These are phyloP conservation scores for Annulohypoxylon moriforme DNA, from an alignment of 495 filamentous ascomycete genomes.

Conservation along the genomic window DNA sequence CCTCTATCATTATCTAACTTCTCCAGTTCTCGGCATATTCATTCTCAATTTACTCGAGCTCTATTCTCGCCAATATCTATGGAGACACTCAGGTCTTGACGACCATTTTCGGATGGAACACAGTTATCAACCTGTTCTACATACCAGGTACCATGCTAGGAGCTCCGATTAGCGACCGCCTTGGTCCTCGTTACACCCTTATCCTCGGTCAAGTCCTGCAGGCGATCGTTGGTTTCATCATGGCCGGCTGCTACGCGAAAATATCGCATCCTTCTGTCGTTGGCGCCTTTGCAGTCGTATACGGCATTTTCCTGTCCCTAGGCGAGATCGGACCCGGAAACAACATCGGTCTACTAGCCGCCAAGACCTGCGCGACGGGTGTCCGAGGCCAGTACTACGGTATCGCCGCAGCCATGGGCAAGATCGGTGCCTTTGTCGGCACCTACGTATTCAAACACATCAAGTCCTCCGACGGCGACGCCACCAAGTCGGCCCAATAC, in stretches of 20 bases:
- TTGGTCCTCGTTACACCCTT: slow-evolving; percentile 80
- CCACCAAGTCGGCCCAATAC: slow-evolving; percentile 64
- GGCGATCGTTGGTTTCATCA: slow-evolving; percentile 84
- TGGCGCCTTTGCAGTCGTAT: slow-evolving; percentile 80
- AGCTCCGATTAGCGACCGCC: slow-evolving; percentile 76
- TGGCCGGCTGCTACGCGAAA: slow-evolving; percentile 77
- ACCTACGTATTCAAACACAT: slow-evolving; percentile 83
- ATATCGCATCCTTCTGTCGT: slow-evolving; percentile 72
- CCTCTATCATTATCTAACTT: slow-evolving; percentile 17
- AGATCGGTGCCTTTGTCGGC: slow-evolving; percentile 92
- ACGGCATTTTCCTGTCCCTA: slow-evolving; percentile 82
- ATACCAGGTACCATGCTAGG: slow-evolving; percentile 83
- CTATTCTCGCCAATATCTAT: slow-evolving; percentile 75
- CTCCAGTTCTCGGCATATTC: slow-evolving; percentile 76
- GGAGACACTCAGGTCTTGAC: slow-evolving; percentile 68
- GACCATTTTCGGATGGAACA: slow-evolving; percentile 85
- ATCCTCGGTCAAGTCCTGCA: slow-evolving; percentile 74
- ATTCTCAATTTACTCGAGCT: slow-evolving; percentile 80
- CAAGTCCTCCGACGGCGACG: slow-evolving; percentile 68
- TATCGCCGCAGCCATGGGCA: slow-evolving; percentile 84
- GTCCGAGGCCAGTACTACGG: slow-evolving; percentile 94
- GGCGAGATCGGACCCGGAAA: slow-evolving; percentile 91
- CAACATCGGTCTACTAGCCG: slow-evolving; percentile 88
- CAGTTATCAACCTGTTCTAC: slow-evolving; percentile 86
- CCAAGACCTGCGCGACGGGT: slow-evolving; percentile 87